Conservation (phyloP, 202 grass and related monocot genomes). For the Setaria italica region DNA sequence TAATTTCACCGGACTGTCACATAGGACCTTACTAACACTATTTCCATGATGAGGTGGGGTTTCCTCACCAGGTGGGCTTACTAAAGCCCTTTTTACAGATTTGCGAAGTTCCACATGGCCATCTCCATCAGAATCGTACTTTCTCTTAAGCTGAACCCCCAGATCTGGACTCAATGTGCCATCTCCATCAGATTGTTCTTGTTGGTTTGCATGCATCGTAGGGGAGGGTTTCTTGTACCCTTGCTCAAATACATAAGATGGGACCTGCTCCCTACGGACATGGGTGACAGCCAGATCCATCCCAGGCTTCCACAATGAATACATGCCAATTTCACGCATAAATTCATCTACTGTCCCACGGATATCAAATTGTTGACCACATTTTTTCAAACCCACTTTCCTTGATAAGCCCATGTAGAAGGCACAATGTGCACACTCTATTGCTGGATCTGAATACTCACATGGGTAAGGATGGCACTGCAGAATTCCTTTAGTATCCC, state of each 20-base stretch:
- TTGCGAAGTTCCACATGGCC: conserved; percentile 30
- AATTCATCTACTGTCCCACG: conserved; percentile 92
- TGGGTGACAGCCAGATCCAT: conserved; percentile 94
- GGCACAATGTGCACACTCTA: conserved; percentile 76
- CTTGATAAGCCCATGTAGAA: conserved; percentile 93
- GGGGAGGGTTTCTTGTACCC: conserved; percentile 70
- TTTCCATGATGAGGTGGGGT: conserved; percentile 41
- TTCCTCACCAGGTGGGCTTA: conserved; percentile 39
- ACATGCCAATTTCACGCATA: conserved; percentile 75
- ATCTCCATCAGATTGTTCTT: conserved; percentile 60
- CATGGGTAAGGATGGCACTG: conserved; percentile 93
- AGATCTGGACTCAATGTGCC: conserved; percentile 18
- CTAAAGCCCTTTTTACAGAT: conserved; percentile 49
- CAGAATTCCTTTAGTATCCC: conserved; percentile 82
- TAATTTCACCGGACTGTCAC: conserved; percentile 30
- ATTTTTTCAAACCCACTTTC: conserved; percentile 69
- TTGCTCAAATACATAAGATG: conserved; percentile 83
- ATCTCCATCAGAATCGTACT: conserved; percentile 50
- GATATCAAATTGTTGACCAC: conserved; percentile 89
- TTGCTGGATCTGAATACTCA: conserved; percentile 75
- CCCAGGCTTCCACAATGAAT: conserved; percentile 72
- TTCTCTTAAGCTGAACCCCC: conserved; percentile 46
- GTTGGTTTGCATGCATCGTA: conserved; percentile 48
- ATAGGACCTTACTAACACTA: conserved; percentile 9
- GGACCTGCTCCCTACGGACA: conserved; percentile 73